Percentiles rank a stretch among this genome's conserved stretches.
Conservation (phyloP, 495 filamentous ascomycete genomes). For the Aspergillus homomorphus region DNA sequence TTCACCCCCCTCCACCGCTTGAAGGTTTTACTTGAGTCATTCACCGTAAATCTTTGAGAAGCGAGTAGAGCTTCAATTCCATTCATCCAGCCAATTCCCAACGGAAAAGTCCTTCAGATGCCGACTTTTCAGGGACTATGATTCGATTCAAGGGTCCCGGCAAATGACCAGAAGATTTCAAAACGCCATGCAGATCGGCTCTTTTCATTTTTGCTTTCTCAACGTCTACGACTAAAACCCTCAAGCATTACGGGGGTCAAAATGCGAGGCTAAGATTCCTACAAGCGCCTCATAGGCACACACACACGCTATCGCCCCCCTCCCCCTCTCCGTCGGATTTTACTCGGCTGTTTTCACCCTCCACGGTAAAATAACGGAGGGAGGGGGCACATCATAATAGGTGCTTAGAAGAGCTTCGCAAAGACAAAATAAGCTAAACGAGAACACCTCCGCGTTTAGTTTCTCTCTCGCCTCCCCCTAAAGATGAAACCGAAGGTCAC, state of each 20-base stretch:
- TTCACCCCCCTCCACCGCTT: not conserved
- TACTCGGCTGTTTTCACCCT: not conserved
- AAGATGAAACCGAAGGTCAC: slow-evolving; percentile 6
- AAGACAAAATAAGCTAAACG: not conserved
- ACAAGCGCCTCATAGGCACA: no score
- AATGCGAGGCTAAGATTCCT: no score
- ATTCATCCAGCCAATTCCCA: no score
- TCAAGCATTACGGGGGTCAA: no score
- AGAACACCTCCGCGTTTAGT: not conserved
- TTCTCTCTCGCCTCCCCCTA: not conserved
- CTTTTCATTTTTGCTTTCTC: not conserved
- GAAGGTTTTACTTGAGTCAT: not conserved
- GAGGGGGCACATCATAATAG: not conserved
- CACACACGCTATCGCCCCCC: no score
- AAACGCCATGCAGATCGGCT: not conserved
- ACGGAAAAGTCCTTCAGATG: not conserved
- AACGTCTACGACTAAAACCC: not conserved
- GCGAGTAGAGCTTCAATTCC: no score
- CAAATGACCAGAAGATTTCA: not conserved
- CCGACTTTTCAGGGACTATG: not conserved
- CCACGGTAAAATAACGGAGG: not conserved
- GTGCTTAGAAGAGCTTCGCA: not conserved
- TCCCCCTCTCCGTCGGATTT: not conserved
- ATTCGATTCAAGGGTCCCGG: not conserved
- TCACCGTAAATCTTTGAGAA: no score